Conservation (phyloP, 2,329 filamentous ascomycete genomes). For the Fusarium sp. region DNA sequence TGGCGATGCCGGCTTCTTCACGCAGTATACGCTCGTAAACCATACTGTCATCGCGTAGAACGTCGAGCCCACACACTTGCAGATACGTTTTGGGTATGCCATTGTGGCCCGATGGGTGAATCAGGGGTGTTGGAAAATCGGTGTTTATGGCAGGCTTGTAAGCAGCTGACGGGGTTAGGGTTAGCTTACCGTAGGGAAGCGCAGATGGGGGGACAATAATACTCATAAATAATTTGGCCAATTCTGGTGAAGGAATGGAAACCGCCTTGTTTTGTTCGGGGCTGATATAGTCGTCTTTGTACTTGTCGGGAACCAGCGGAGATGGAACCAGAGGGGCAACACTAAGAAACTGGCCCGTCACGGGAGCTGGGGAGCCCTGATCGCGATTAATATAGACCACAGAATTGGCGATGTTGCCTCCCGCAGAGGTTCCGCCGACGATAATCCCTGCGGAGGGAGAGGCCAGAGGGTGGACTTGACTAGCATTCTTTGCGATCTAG, state of each 20-base stretch:
- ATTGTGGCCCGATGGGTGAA: not conserved
- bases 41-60: not conserved
- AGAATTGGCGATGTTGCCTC: too few relatives aligned
- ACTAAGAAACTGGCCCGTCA: not conserved
- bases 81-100: not conserved
- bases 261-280: not conserved
- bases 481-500: too few relatives aligned
- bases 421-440: too few relatives aligned
- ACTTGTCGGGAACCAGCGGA: not conserved
- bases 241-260: not conserved
- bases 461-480: too few relatives aligned
- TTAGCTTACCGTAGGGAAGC: too few relatives aligned
- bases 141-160: not conserved
- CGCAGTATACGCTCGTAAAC: not conserved
- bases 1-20: not conserved
- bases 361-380: too few relatives aligned
- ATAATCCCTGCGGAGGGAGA: too few relatives aligned
- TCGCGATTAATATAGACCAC: too few relatives aligned
- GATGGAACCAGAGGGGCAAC: not conserved
- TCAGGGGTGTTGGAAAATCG: not conserved
- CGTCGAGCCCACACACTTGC: not conserved
- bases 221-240: not conserved
- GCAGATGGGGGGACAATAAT: too few relatives aligned
- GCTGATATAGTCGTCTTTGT: not conserved
- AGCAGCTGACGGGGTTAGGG: not conserved